Base-by-base conservation (phyloP, 331 rosid genomes). In the Saraca asoca region DNA sequence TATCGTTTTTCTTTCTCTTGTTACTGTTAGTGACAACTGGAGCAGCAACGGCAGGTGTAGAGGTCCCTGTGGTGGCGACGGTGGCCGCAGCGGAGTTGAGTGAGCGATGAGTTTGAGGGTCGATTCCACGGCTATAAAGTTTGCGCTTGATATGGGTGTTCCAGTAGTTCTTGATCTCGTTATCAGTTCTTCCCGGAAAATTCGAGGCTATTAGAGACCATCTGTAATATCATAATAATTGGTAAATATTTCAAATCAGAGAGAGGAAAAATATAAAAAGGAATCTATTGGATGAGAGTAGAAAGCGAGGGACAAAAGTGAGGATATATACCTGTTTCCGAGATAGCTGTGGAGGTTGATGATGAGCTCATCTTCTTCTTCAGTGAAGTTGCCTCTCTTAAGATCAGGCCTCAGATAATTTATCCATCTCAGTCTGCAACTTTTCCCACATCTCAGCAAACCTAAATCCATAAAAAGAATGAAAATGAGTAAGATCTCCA, bases 161-260 rank as follows among this genome's bases (percentile, higher is more conserved):
- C 88, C 88, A 83, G 7, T 83, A 83, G 64, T 83, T 83, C 75
- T 86, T 86, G 7, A 86, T 84, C 75, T 86, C 92, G 5, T 86
- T 86, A 12, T 86, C 92, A 0, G 92, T 86, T 72, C 92, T 81
- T 54, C 92, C 89, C 0, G 87, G 92, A 29, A 86, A 59, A 13
- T 83, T 69, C 0, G 89, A 82, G 0, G 92, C 92, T 62, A 86
- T 86, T 6, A 83, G 37, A 16, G 92, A 86, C 92, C 92, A 86
- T 37, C 92, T 86, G 71, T 33, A 41, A 50, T 33, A 65, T 45
- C 18, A 52, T 2, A 51, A n/a, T 6, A 31, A 4, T 7, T 0
- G 54, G 12, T 0, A 9, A 7, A 42, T 50, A 19, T 18, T 39
- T 51, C 1, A 39, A 16, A 13, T 17, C 5, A 38, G 0, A 33